phyloP scores from a whole-genome alignment of 2,329 filamentous ascomycete genomes.

The Davidsoniella eucalypti region DNA sequence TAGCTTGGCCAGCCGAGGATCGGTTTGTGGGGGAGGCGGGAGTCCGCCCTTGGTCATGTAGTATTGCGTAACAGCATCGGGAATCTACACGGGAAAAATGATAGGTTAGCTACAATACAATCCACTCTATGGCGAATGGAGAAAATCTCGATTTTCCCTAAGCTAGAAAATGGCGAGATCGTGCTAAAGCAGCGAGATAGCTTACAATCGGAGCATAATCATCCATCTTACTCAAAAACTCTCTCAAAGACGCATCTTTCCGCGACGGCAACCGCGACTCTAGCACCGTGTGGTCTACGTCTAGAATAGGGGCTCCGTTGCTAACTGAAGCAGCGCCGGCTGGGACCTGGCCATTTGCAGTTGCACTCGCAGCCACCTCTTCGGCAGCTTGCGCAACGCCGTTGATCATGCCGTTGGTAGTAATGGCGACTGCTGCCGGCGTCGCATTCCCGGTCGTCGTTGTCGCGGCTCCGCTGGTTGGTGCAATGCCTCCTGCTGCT shows the following conservation, averaged over 20 bases:
- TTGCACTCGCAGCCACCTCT: conserved; percentile 24
- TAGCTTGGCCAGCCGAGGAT: conserved; percentile 77
- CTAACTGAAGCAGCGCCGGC: conserved; percentile 25
- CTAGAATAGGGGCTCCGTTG: conserved; percentile 22
- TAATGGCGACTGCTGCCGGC: neutral
- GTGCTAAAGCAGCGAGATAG: conserved; percentile 13
- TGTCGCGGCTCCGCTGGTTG: neutral
- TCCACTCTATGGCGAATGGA: neutral
- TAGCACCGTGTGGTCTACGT: too few relatives aligned
- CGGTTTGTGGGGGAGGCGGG: conserved; percentile 78
- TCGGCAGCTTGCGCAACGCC: conserved; percentile 60
- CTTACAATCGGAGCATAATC: conserved; percentile 92
- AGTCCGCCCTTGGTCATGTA: conserved; percentile 94
- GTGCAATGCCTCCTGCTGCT: neutral
- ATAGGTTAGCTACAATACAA: neutral
- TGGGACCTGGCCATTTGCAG: conserved; percentile 16
- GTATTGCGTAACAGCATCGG: conserved; percentile 93
- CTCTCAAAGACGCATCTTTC: conserved; percentile 82
- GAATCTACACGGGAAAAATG: conserved; percentile 45
- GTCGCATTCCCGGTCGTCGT: too few relatives aligned
- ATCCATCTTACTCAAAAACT: conserved; percentile 93
- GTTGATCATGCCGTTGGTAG: conserved; percentile 49
- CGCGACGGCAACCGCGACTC: conserved; percentile 57
- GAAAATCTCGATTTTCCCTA: neutral
- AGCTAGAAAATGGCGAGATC: neutral